Conservation (phyloP, 2,329 filamentous ascomycete species). For the Calonectria leucothoes region DNA sequence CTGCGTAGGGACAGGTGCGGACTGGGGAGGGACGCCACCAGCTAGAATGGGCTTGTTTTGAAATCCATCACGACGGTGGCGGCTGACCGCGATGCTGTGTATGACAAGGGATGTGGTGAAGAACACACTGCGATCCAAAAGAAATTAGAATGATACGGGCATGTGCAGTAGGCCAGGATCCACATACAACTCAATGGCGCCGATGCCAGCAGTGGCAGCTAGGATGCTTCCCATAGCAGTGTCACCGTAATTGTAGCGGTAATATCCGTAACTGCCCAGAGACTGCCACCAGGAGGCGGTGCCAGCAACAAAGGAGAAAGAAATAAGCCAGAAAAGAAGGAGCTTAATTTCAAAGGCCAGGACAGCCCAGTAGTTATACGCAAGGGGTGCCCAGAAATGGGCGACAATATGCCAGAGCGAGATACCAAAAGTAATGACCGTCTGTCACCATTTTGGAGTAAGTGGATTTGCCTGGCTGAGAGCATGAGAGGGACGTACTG, state of each 20-base stretch:
- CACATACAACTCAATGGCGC: slow-evolving; percentile 57
- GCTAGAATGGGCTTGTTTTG: background rate
- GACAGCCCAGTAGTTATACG: slow-evolving; percentile 66
- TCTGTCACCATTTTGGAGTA: slow-evolving; percentile 39
- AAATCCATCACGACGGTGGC: slow-evolving; percentile 50
- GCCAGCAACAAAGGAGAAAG: slow-evolving; percentile 55
- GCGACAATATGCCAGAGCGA: slow-evolving; percentile 60
- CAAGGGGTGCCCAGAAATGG: slow-evolving; percentile 49
- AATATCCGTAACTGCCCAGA: slow-evolving; percentile 35
- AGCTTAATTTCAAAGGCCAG: slow-evolving; percentile 63
- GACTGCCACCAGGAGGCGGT: slow-evolving; percentile 42
- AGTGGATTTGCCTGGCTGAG: slow-evolving; percentile 10
- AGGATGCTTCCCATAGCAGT: slow-evolving; percentile 41
- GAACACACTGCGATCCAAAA: slow-evolving; percentile 49
- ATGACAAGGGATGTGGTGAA: slow-evolving; percentile 55
- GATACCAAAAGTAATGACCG: slow-evolving; percentile 56
- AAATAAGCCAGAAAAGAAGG: slow-evolving; percentile 63
- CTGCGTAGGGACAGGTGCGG: background rate
- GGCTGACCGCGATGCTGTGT: slow-evolving; percentile 54
- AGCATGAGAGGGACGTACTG: slow-evolving; percentile 44
- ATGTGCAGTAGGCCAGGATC: fast-evolving
- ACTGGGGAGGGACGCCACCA: background rate
- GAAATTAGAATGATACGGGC: background rate
- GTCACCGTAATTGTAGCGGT: slow-evolving; percentile 37
- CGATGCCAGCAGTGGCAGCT: slow-evolving; percentile 53